Evolutionary conservation across 176 grass and related monocot species (phyloP).

Genomic region (Stipa capillata): DNA sequence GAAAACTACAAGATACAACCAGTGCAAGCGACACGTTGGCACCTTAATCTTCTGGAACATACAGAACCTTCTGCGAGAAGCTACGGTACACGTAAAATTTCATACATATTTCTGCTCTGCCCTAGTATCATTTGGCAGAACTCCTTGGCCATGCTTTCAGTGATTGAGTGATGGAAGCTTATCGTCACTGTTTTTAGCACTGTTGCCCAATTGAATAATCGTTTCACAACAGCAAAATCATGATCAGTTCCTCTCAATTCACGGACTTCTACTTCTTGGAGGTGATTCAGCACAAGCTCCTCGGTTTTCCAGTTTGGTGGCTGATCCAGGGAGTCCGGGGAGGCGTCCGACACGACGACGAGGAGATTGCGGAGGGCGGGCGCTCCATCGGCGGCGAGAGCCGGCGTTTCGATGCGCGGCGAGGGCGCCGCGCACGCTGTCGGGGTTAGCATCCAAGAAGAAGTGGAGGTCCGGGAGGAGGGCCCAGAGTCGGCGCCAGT

Average conservation of each 20-base stretch:
- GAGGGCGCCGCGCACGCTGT: not conserved
- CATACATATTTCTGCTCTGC: not conserved
- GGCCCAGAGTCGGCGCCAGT: not conserved
- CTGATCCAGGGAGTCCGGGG: not conserved
- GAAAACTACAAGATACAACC: not conserved
- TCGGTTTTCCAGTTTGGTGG: not conserved
- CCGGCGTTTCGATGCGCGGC: not conserved
- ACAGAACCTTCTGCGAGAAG: not conserved
- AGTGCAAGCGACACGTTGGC: not conserved
- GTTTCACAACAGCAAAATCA: not conserved
- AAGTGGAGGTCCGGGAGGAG: not conserved
- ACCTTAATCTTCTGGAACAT: not conserved
- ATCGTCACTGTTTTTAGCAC: not conserved
- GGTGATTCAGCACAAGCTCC: not conserved
- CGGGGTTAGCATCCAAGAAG: not conserved
- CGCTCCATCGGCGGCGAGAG: no score
- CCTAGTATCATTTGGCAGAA: not conserved
- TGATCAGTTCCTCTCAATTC: not conserved
- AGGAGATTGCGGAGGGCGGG: not conserved
- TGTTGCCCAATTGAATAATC: no score
- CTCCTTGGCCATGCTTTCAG: not conserved
- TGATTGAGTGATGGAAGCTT: not conserved
- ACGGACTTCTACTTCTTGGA: not conserved
- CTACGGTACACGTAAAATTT: not conserved
- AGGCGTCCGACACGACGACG: not conserved